Evolutionary conservation across 2,329 filamentous ascomycete genomes (phyloP), one percentile per base, ranked within the genome.

Genomic region (Fonsecaea multimorphosa): DNA sequence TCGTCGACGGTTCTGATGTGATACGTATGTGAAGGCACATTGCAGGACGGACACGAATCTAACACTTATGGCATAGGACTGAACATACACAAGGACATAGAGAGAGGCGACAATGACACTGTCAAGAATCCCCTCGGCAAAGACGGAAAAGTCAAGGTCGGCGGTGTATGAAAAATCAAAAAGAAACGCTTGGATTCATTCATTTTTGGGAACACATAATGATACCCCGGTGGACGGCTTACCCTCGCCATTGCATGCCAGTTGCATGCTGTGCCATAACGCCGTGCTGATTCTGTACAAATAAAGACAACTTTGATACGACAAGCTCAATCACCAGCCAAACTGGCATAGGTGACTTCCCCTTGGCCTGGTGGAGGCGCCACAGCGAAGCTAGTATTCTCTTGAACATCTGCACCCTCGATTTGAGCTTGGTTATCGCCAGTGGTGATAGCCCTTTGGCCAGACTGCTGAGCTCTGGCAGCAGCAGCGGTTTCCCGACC

Each of bases 71-170:
- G 40, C 72, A 70, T 72, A 97, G 93, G 90, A 76, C 81, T 98
- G 64, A 86, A 89, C 58, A 97, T 99, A 79, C 95, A 98, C 77
- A 86, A 96, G 67, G 82, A 96, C 70, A 99, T 90, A 32, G 94
- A 99, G 78, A 85, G 92, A 70, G 93, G 95, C 61, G 91, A 98
- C 79, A 99, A 99, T 75, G 93, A 97, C 72, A 91, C 89, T 36
- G 87, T 97, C 73, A 96, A 93, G 44, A 69, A 72, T 61, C 71
- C 71, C 12, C 49, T 68, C 19, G 68, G 52, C 8, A 65, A 61
- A 52, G 70, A 65, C 29, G 68, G 70, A 16, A 66, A 65, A 53
- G 66, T 72, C 40, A 70, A 72, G 56, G 65, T 68, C 14, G 73
- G 78, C 52, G 81, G 79, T 66, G 78, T 78, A 27, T 78, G 74